These are phyloP conservation scores for Lupinus albus DNA, from an alignment of 306 rosid genomes.

Conservation along the genomic window DNA sequence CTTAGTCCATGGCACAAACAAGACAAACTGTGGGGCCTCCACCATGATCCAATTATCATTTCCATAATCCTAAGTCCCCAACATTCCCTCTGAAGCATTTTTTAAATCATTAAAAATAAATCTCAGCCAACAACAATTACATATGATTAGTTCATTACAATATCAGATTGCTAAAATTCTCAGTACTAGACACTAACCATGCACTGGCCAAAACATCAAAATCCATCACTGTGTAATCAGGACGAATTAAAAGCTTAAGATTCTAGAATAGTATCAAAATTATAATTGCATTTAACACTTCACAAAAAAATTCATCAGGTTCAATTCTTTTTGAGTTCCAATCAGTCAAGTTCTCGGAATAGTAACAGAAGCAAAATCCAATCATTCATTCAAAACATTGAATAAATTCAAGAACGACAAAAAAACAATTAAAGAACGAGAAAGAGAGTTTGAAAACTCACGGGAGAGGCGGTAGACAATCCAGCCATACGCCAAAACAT, in stretches of 20 bases:
- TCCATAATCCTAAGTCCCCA: slow-evolving; percentile 14
- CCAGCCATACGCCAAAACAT: slow-evolving; percentile 99
- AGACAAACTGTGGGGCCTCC: slow-evolving; percentile 1
- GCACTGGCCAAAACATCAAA: too few relatives aligned
- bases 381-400: background rate
- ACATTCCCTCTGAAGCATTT: background rate
- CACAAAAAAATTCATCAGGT: background rate
- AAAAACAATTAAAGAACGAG: background rate
- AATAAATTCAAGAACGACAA: background rate
- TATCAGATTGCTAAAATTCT: slow-evolving; percentile 3
- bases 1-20: background rate
- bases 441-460: slow-evolving; percentile 53
- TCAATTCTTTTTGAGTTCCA: background rate
- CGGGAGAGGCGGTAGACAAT: slow-evolving; percentile 95
- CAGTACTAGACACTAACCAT: background rate
- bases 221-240: background rate
- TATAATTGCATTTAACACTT: background rate
- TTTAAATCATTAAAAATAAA: slow-evolving; percentile 20
- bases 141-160: background rate
- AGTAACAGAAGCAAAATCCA: slow-evolving; percentile 7
- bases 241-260: slow-evolving; percentile 26
- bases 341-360: background rate
- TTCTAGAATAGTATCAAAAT: background rate
- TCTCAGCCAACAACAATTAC: slow-evolving; percentile 28
- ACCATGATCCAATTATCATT: slow-evolving; percentile 16